Evolutionary conservation across 2,329 filamentous ascomycete genomes (phyloP), one percentile per base, ranked within the genome.

Genomic region (Hyphodiscus sp.): DNA sequence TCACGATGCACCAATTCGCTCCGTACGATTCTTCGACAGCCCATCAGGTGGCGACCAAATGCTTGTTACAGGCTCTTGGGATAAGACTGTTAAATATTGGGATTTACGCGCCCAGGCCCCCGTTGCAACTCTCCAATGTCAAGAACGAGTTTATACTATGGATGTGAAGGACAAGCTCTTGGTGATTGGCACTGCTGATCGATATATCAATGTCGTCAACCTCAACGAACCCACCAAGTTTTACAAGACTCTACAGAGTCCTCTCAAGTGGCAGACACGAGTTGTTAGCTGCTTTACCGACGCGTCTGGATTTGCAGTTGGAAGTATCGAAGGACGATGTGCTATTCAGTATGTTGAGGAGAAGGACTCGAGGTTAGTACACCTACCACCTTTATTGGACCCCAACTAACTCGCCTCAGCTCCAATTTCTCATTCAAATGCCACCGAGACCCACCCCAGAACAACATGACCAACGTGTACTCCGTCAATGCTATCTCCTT

Each of bases 391-490:
- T 15, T 20, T 16, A 16, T 2, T 4, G 16, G 42, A 46, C 26
- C 10, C 6, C n/a, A 51, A 57, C 53, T 48, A 53, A 49, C 30
- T 43, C 47, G 45, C 49, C 11, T 6, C 60, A 86, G 85, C 65
- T 87, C 86, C 67, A 97, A 99, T 76, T 99, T 99, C 77, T 96
- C 90, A 43, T 99, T 99, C 83, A 97, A 97, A 74, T 99, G 94
- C 73, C 94, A 99, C 71, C 91, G 94, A 55, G 89, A 96, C 65
- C 81, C 83, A 5, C 82, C 87, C 1, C 74, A 83, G 53, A 82
- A 81, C 66, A 91, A 90, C 71, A 76, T 86, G 60, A 89, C 88
- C 64, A 94, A 92, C 67, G 94, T 97, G 64, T 94, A 91, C 76
- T 86, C 91, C 1, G 91, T 99, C 68, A 99, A 99, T 74, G 87